These are phyloP conservation scores for Taiozyma sp. DNA, from an alignment of 1,139 yeast genomes.

Conservation along the genomic window DNA sequence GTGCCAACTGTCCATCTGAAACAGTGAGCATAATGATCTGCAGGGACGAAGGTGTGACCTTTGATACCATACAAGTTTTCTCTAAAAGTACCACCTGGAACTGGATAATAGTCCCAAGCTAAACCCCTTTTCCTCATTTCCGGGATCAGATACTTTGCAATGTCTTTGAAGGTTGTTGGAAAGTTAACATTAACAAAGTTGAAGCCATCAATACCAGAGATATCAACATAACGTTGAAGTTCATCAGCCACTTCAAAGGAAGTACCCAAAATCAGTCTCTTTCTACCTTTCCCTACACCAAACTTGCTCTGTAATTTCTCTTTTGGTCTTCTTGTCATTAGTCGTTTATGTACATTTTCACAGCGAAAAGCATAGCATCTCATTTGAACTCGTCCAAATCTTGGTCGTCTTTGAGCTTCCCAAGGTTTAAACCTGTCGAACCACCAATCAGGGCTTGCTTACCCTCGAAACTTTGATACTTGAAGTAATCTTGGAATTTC, in stretches of 20 bases:
- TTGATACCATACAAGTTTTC: constrained; percentile 21
- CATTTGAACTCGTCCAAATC: constrained; percentile 27
- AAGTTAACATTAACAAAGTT: constrained; percentile 29
- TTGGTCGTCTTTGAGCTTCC: constrained; percentile 28
- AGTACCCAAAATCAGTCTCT: constrained; percentile 17
- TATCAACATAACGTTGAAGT: constrained; percentile 32
- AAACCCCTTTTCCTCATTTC: constrained; percentile 31
- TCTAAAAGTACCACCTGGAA: constrained; percentile 25
- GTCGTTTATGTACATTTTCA: constrained; percentile 15
- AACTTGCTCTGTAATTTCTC: constrained; percentile 21
- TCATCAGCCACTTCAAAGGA: constrained; percentile 21
- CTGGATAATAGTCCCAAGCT: constrained; percentile 30
- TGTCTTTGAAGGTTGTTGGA: constrained; percentile 31
- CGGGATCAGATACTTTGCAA: constrained; percentile 31
- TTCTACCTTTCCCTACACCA: no score
- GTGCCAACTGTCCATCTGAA: constrained; percentile 37
- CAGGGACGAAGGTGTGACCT: constrained; percentile 28
- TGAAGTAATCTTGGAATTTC: constrained; percentile 27
- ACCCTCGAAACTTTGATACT: constrained; percentile 33
- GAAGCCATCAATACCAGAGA: constrained; percentile 33
- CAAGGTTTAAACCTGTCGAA: constrained; percentile 28
- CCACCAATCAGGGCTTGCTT: constrained; percentile 36
- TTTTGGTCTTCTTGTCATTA: constrained; percentile 23
- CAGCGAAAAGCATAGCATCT: constrained; percentile 26
- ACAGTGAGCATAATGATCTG: constrained; percentile 34